phyloP scores from a whole-genome alignment of 257 asterid genomes.

The Sherardia arvensis region DNA sequence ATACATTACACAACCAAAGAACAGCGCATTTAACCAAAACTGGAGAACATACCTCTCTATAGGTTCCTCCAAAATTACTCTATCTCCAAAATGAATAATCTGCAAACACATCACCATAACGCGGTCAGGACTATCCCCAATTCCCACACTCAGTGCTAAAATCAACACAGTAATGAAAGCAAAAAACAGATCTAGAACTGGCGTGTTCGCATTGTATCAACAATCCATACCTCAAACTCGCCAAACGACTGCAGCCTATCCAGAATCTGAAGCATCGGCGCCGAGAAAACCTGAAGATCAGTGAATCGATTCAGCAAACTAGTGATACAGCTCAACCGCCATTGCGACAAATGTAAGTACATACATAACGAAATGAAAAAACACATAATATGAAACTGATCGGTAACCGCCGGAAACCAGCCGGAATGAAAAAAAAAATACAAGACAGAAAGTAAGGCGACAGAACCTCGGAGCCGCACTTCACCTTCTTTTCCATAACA shows the following conservation, averaged over 20 bases:
- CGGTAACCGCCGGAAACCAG: slow-evolving; percentile 7
- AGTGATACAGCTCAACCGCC: neutral
- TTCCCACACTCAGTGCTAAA: neutral
- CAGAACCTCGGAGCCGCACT: slow-evolving; percentile 96
- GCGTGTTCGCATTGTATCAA: neutral
- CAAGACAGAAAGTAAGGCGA: slow-evolving; percentile 14
- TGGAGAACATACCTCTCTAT: slow-evolving; percentile 52
- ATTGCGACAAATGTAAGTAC: neutral
- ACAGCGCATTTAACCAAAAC: neutral
- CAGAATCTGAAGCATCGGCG: slow-evolving; percentile 86
- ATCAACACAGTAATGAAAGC: neutral
- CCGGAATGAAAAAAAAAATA: slow-evolving; percentile 8
- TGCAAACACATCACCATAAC: slow-evolving; percentile 18
- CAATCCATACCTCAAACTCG: slow-evolving; percentile 61
- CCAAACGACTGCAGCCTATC: slow-evolving; percentile 84
- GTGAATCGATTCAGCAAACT: neutral
- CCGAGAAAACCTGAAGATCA: slow-evolving; percentile 45
- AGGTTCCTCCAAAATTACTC: slow-evolving; percentile 77
- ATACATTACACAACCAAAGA: neutral
- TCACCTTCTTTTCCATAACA: slow-evolving; percentile 99
- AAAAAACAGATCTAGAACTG: neutral
- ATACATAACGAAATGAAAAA: slow-evolving; percentile 2
- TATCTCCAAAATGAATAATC: slow-evolving; percentile 89
- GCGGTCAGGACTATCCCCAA: neutral
- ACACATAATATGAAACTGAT: neutral